phyloP scores from a whole-genome alignment of 140 eudicot genomes.

The Artemisia princeps region DNA sequence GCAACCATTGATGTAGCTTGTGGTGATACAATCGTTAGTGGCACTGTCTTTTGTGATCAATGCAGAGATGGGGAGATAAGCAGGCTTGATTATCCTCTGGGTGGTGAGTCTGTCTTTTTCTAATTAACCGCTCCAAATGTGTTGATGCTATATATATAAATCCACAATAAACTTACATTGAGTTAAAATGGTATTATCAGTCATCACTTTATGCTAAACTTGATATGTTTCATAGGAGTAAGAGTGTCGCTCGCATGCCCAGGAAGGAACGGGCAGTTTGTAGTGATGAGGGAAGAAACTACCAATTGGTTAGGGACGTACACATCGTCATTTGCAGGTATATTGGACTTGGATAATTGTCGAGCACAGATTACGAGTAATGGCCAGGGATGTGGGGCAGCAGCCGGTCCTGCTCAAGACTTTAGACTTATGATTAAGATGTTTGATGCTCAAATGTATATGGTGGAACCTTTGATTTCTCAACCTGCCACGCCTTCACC shows the following conservation, averaged over 20 bases:
- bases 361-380: conserved; percentile 41
- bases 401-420: conserved; percentile 55
- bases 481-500: conserved; percentile 64
- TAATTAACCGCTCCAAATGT: not conserved
- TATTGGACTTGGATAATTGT: conserved; percentile 45
- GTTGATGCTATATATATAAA: not conserved
- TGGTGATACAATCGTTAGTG: conserved; percentile 61
- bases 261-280: conserved; percentile 44
- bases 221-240: conserved; percentile 37
- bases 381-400: conserved; percentile 60
- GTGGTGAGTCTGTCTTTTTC: conserved; percentile 36
- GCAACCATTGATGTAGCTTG: conserved; percentile 39
- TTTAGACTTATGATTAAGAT: conserved; percentile 40
- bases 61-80: conserved; percentile 76
- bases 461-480: conserved; percentile 62
- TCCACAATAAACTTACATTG: not conserved
- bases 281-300: conserved; percentile 41
- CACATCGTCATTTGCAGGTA: conserved; percentile 45
- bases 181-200: too few species aligned
- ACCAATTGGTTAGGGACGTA: conserved; percentile 63
- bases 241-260: conserved; percentile 60
- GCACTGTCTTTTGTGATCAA: conserved; percentile 84
- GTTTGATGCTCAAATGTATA: conserved; percentile 56
- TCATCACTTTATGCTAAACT: too few species aligned
- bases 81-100: conserved; percentile 66